Conservation (phyloP, 2,329 filamentous ascomycete genomes). For the Arthrocladium fulminans region DNA sequence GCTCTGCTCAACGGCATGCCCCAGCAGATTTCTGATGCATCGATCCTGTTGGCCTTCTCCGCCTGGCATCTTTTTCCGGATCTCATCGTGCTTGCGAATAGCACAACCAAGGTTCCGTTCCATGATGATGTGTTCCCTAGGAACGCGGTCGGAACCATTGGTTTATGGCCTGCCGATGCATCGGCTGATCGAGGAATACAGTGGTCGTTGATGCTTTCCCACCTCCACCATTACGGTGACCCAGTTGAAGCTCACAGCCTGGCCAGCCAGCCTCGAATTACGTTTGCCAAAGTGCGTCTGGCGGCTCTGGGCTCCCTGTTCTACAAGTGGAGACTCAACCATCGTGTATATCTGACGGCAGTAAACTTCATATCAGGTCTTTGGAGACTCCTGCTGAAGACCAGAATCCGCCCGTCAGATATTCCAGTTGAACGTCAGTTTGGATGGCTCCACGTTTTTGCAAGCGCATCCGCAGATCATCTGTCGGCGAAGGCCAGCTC, state of each 20-base stretch:
- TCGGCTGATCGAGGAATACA: constrained; percentile 15
- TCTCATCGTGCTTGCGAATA: constrained; percentile 50
- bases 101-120: constrained; percentile 20
- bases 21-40: constrained; percentile 21
- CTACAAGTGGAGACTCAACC: too few species aligned
- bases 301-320: not conserved
- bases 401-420: too few species aligned
- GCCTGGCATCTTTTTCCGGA: constrained; percentile 33
- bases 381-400: too few species aligned
- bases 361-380: too few species aligned
- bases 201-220: constrained; percentile 25
- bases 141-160: constrained; percentile 17
- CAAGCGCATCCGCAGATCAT: too few species aligned
- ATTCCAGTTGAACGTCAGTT: too few species aligned
- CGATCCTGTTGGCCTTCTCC: constrained; percentile 25
- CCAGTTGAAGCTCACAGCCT: constrained; percentile 13
- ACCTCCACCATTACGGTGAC: constrained; percentile 23
- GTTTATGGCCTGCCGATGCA: constrained; percentile 9
- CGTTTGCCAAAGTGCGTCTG: constrained; percentile 12
- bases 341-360: too few species aligned
- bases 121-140: constrained; percentile 16
- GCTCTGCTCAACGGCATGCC: constrained; percentile 25
- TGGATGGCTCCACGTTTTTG: too few species aligned
- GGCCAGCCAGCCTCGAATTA: constrained; percentile 10
- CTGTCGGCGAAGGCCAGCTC: too few species aligned